Base-by-base conservation (phyloP, 768 basidiomycete species). In the Tylopilus cervinicoccineus region DNA sequence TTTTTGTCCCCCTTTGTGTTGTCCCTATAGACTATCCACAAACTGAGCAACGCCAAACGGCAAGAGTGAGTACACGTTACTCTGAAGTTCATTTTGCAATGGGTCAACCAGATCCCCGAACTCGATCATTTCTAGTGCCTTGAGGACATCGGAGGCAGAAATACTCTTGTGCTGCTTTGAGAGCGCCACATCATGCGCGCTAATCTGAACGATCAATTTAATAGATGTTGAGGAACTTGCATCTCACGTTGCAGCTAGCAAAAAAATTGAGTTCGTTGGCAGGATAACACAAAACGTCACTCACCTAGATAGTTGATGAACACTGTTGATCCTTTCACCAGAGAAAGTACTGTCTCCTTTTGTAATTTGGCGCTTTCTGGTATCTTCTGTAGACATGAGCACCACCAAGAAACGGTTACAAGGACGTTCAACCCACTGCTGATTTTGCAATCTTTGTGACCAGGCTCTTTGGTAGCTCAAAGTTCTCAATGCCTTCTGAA, bases 221-320 rank as follows among this genome's bases (percentile, higher is more conserved):
- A 40, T 43, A 38, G 9, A 29, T 26, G 23, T 27, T 3, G 5
- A 38, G 17, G n/a, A 36, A 22, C 6, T 7, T 36, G 4, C 4
- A 7, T 61, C 74, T 61, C 53, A 78, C 78, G 71, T 74, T 29
- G 76, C 72, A 52, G 74, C 77, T 79, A 50, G 49, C 42, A 6
- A 17, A 45, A 29, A 36, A 8, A 13, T 20, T 56, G 23, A 52
- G 52, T 26, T 19, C 20, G 4, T 36, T 24, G n/a, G 47, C 10
- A 20, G 6, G 17, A 32, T 19, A 41, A 3, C 31, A 19, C 16
- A 6, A 23, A 39, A 12, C 19, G 12, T 10, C 16, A 34, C 84
- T 56, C 64, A 87, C 94, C 86, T 8, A 98, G 73, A 58, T 93
- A 95, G 65, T 88, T 94, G 56, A 99, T 93, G 66, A 97, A 98